These are phyloP conservation scores for Talaromyces sp. DNA, from an alignment of 2,329 filamentous ascomycete genomes.

Conservation along the genomic window DNA sequence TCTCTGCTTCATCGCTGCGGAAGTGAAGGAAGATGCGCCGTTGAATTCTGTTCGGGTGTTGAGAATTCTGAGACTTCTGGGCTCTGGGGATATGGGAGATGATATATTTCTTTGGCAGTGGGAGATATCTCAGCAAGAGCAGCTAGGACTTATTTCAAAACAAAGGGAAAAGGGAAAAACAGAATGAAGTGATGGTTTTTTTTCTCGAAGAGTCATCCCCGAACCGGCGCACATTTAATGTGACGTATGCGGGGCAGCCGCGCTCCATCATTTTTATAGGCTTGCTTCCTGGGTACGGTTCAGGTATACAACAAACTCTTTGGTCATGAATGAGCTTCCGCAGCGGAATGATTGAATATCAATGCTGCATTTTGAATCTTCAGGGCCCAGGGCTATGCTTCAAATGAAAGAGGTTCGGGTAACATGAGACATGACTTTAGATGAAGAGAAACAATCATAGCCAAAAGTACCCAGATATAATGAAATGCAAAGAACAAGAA, in stretches of 20 bases:
- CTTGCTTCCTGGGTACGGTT: background rate
- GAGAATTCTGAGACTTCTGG: background rate
- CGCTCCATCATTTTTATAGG: constrained; percentile 1
- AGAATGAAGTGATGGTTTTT: background rate
- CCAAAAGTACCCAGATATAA: background rate
- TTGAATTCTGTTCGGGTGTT: background rate
- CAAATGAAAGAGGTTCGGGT: background rate
- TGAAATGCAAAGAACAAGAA: background rate
- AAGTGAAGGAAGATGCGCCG: background rate
- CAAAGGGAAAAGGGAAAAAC: background rate
- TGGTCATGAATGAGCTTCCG: background rate
- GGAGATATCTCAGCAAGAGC: background rate
- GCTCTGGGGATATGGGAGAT: background rate
- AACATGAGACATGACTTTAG: background rate
- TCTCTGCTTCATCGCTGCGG: constrained; percentile 54
- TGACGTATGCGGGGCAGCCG: constrained; percentile 25
- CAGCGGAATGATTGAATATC: no score
- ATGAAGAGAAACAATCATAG: background rate
- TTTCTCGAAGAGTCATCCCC: background rate
- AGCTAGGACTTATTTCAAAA: background rate
- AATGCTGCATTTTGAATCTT: background rate
- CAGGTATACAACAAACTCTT: background rate
- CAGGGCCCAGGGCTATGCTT: background rate
- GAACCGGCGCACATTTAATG: constrained; percentile 14
- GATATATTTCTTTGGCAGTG: background rate